These are phyloP conservation scores for Setomelanomma holmii DNA, from an alignment of 2,329 filamentous ascomycete species.

Conservation along the genomic window DNA sequence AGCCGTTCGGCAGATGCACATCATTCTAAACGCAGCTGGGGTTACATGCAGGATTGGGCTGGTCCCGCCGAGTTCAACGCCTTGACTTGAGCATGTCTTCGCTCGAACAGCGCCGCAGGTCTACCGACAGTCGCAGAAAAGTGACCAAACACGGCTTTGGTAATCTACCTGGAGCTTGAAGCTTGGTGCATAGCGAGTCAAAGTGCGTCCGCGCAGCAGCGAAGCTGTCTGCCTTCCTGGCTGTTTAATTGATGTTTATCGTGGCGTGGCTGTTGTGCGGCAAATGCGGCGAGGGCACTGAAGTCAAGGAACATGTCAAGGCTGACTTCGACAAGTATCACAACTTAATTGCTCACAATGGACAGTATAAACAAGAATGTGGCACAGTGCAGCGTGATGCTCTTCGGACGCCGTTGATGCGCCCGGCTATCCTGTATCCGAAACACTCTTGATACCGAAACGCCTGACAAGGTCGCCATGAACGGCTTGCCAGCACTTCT, in stretches of 20 bases:
- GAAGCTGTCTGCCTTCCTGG: too few species aligned
- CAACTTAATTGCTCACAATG: neutral
- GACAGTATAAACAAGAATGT: neutral
- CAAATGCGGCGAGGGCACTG: too few species aligned
- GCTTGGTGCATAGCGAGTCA: too few species aligned
- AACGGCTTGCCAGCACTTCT: conserved; percentile 7
- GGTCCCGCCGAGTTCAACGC: neutral
- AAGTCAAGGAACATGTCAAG: neutral
- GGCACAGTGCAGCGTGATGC: conserved; percentile 8
- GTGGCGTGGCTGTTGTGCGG: too few species aligned
- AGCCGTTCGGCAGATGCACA: neutral
- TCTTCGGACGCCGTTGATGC: conserved; percentile 10
- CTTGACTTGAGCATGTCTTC: neutral
- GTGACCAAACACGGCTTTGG: neutral
- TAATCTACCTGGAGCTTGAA: too few species aligned
- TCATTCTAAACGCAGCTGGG: neutral
- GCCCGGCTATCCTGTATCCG: conserved; percentile 24
- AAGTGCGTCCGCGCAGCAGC: too few species aligned
- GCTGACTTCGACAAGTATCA: neutral
- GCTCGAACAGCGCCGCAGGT: too few species aligned
- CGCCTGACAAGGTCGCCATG: conserved; percentile 25
- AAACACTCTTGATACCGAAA: conserved; percentile 33
- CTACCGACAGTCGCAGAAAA: too few species aligned
- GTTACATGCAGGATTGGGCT: conserved; percentile 1
- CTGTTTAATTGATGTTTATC: too few species aligned